Base-by-base conservation (phyloP, 2,329 filamentous ascomycete species). In the Pseudohalonectria lignicola region DNA sequence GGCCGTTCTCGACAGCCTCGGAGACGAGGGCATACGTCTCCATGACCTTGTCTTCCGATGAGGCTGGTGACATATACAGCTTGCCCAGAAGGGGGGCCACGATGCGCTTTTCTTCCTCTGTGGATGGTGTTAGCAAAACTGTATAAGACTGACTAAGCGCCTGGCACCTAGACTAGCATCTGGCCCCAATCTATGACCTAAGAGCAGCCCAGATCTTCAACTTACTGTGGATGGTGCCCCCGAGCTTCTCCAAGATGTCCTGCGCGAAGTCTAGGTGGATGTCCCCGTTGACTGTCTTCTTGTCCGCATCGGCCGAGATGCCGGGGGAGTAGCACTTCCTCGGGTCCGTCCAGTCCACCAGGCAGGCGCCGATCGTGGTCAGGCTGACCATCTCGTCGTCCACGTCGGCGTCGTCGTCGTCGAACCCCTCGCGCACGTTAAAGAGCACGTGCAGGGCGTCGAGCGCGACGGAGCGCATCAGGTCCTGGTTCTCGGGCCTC, bases 311-410 rank as follows among this genome's bases (percentile, higher is more conserved):
- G 1, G 61, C 49, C 4, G 21, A 25, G 23, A 40, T 19, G 18
- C 60, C 64, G 46, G 63, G 69, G 40, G 56, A 71, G 60, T 62
- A 83, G 62, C 64, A 85, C 57, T 93, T 88, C 36, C 90, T 71
- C 28, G 88, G 87, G 56, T 96, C 90, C 0, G 90, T 96, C 92
- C 90, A 96, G 55, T 96, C 90, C 1, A 88, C 76, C 7, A 96
- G 64, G 51, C 87, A 90, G 3, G 84, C 78, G 1, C 85, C 86
- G 41, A 94, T 84, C 3, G 79, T 75, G 31, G 76, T 72, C 46
- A 93, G 72, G 48, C 80, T 78, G 8, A 90, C 83, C 77, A 93
- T 87, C 46, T 78, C 80, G 41, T 83, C 82, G 28, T 75, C 75
- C 10, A 83, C 76, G 36, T 86, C 83, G 15, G 79, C 78, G 35